Percentiles rank a stretch among this genome's conserved stretches.
phyloP scores from a whole-genome alignment of 1,139 yeast genomes.

The Debaryomyces singareniensis region DNA sequence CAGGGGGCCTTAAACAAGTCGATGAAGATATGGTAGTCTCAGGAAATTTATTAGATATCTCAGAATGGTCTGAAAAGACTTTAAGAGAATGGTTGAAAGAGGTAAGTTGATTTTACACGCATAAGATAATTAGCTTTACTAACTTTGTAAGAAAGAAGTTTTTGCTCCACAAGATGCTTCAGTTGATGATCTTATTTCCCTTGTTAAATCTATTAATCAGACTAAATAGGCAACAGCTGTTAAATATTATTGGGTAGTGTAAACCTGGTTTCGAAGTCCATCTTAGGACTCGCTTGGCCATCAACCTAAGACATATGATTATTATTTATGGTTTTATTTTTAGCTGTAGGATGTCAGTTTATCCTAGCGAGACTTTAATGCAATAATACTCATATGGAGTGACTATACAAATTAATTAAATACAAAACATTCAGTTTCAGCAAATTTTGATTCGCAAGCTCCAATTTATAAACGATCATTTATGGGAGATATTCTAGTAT shows the following conservation, averaged over 20 bases:
- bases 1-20: constrained; percentile 3
- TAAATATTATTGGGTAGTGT: too few species aligned
- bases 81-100: constrained; percentile 29
- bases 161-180: constrained; percentile 42
- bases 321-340: too few species aligned
- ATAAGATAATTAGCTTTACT: constrained; percentile 14
- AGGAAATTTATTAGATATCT: constrained; percentile 19
- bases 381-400: too few species aligned
- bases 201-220: constrained; percentile 38
- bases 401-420: too few species aligned
- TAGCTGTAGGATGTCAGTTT: too few species aligned
- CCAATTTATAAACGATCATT: not conserved
- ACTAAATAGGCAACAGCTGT: constrained; percentile 10
- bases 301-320: too few species aligned
- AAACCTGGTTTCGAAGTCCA: too few species aligned
- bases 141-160: constrained; percentile 39
- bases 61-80: constrained; percentile 35
- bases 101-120: constrained; percentile 18
- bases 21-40: constrained; percentile 1
- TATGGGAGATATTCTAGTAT: not conserved
- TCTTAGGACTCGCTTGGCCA: too few species aligned
- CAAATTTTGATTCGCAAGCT: too few species aligned
- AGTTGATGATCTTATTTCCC: constrained; percentile 42
- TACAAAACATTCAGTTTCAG: too few species aligned
- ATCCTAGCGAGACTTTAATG: too few species aligned